Base-by-base conservation (phyloP, 2,329 filamentous ascomycete species). In the Ceratocystis lukuohia region DNA sequence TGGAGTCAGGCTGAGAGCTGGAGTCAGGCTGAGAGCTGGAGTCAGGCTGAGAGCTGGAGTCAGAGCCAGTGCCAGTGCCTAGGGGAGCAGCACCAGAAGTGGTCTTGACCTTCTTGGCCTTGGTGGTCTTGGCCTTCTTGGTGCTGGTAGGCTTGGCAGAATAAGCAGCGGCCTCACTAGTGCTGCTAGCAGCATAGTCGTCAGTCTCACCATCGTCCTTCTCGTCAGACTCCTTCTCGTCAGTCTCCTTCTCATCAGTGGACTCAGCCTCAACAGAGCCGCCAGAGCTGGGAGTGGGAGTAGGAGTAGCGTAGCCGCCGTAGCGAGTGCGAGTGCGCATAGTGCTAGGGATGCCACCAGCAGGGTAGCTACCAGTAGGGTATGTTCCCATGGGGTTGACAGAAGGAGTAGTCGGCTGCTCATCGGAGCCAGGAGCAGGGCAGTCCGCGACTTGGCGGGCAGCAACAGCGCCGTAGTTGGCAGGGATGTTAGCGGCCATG, bases 141-240 rank as follows among this genome's bases (percentile, higher is more conserved):
- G 71, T 70, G 68, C 69, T 71, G 8, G 68, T 70, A 69, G 74
- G 74, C 61, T 71, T 71, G 5, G 70, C 70, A 28, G 74, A 73
- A 20, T 22, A 6, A 2, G 5, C 46, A 6, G 17, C 17, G 8
- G 17, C 5, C 6, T 50, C 4, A 5, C 3, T n/a, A 3, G 53
- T 33, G 28, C 30, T 33, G 30, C 6, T 33, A 5, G 2, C 25
- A 17, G 53, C 53, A 57, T 30, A 22, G 1, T 57, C 53, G 12
- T 33, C 25, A 8, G 1, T 10, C 2, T 37, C 56, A 15, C 1
- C 28, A 1, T 17, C 28, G 10, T 6, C 3, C 46, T 17, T 50
- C 17, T 50, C 53, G 10, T 59, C 53, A 4, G 28, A 1, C 22
- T 22, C 53, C 5, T 28, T 30, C 15, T 59, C 53, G 4, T 59